Evolutionary conservation across 139 green algal species (phyloP), one percentile per base, ranked within the genome.

Genomic region (Coccomyxa sp.): DNA sequence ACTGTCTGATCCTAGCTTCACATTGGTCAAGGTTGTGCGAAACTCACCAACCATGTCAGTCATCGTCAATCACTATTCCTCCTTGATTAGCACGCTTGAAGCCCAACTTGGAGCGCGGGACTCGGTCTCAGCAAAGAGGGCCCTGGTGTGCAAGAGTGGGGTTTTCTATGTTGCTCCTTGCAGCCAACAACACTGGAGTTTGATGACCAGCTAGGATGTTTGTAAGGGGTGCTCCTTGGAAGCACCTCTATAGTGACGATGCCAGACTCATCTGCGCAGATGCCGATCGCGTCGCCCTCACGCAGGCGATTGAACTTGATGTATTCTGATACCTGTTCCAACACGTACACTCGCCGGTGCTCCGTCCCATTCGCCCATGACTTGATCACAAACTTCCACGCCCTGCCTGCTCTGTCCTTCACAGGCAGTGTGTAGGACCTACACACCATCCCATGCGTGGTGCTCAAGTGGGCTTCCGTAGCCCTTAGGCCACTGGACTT

Each of bases 341-440:
- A 82, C 79, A 95, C 93, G 66, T 93, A 96, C 79, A 96, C 93
- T 0, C 92, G 91, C 58, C 92, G 90, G 79, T 91, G 87, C 85
- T 94, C 93, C 32, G 80, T 82, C 60, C 93, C 93, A 77, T 95
- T 95, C 60, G 92, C 88, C 93, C 93, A 96, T 13, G 90, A 92
- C 67, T 91, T 91, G 68, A 94, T 87, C 25, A 91, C 87, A 71
- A 94, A 92, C n/a, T 84, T 59, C 82, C 88, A 89, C 1, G 18
- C 30, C 18, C 80, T 79, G 27, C 88, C 89, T 15, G 58, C 17
- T 0, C 58, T 45, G 63, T 92, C 88, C 21, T 31, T 77, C 14
- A 89, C 86, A 16, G 85, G 38, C 86, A 92, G 74, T 7, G 82
- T 77, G 78, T 92, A 92, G 21, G 84, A 81, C 84, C 84, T 87